Conservation (phyloP, 805 yeast species). For the Metschnikowia reukaufii region DNA sequence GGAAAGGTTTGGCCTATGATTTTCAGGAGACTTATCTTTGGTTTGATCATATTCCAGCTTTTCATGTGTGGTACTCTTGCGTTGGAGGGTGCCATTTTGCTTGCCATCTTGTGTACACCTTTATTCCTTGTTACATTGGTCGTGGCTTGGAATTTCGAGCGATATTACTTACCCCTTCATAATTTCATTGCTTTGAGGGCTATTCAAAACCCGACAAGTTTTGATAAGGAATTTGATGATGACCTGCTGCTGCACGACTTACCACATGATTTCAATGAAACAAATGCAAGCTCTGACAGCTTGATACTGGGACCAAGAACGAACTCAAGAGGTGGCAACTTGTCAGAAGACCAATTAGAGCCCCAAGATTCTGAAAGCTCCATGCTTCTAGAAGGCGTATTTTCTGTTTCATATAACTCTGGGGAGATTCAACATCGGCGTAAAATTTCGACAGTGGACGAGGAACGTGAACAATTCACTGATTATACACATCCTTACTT, state of each 20-base stretch:
- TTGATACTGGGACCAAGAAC: slow-evolving; percentile 1
- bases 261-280: slow-evolving; percentile 1
- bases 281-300: slow-evolving; percentile 8
- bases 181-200: slow-evolving; percentile 60
- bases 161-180: slow-evolving; percentile 53
- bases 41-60: slow-evolving; percentile 55
- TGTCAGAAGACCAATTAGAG: not conserved
- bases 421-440: slow-evolving; percentile 26
- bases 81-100: slow-evolving; percentile 53
- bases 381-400: slow-evolving; percentile 19
- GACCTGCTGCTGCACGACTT: slow-evolving; percentile 23
- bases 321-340: not conserved
- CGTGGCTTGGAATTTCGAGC: slow-evolving; percentile 51
- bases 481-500: slow-evolving; percentile 52
- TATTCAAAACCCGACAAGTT: slow-evolving; percentile 44
- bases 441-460: slow-evolving; percentile 53
- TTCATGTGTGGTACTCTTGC: slow-evolving; percentile 66
- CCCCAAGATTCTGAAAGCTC: slow-evolving; percentile 11
- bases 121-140: slow-evolving; percentile 46
- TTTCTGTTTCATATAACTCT: slow-evolving; percentile 13
- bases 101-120: slow-evolving; percentile 51
- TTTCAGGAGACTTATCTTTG: slow-evolving; percentile 54
- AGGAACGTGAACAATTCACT: slow-evolving; percentile 51
- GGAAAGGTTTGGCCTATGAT: slow-evolving; percentile 70
- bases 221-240: slow-evolving; percentile 44